Conservation (phyloP, 2,329 filamentous ascomycete species). For the Epichloe sibirici region DNA sequence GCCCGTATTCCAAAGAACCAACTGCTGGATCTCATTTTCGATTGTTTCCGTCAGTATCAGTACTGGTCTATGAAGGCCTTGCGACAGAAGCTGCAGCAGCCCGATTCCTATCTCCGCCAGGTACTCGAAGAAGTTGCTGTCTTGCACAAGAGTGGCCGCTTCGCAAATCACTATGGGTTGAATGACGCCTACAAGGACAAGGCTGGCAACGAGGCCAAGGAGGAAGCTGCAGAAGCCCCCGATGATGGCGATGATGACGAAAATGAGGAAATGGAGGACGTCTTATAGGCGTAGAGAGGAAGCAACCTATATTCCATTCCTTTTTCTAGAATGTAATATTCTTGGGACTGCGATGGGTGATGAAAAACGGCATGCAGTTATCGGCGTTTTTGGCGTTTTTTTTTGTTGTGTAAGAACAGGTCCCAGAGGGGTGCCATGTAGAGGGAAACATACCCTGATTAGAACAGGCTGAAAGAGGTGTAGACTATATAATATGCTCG, state of each 20-base stretch:
- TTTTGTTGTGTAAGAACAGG: background rate
- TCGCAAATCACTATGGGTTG: conserved; percentile 76
- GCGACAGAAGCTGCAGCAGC: conserved; percentile 66
- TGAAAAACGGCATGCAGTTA: background rate
- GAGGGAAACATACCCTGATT: conserved; percentile 13
- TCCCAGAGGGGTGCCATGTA: background rate
- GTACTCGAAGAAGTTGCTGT: conserved; percentile 72
- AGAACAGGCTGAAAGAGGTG: conserved; percentile 7
- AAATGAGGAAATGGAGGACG: conserved; percentile 68
- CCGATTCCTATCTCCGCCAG: conserved; percentile 84
- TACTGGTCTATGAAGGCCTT: conserved; percentile 93
- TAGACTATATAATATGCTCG: conserved; percentile 1
- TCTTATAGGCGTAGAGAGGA: conserved; percentile 27
- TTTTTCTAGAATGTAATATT: background rate
- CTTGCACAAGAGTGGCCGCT: conserved; percentile 70
- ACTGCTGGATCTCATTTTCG: conserved; percentile 73
- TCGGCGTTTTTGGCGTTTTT: background rate
- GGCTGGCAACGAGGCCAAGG: conserved; percentile 33
- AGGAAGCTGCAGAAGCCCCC: conserved; percentile 40
- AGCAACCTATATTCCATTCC: too few relatives aligned
- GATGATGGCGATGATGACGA: conserved; percentile 57
- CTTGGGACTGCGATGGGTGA: background rate
- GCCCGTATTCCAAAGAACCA: conserved; percentile 83
- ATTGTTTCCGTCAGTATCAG: conserved; percentile 70
- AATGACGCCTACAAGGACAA: conserved; percentile 42